Base-by-base conservation (phyloP, 169 alveolate genomes). In the Perkinsus olseni region DNA sequence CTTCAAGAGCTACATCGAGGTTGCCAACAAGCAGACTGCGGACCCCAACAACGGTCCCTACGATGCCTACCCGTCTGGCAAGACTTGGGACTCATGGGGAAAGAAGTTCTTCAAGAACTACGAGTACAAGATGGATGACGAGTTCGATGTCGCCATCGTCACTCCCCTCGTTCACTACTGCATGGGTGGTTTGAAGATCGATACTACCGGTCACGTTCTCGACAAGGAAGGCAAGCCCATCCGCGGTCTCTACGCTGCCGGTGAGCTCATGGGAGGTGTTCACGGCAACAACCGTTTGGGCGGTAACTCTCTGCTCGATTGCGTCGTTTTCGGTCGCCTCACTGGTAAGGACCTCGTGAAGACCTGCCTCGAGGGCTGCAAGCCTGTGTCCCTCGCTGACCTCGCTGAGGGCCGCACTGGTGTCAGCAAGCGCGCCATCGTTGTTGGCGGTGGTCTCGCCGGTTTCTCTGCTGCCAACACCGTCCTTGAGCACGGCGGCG, bases 211-310 rank as follows among this genome's bases (percentile, higher is more conserved):
- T 34, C 95, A 93, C 91, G 94, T 96, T 91, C 92, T 74, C 94
- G 91, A 91, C 91, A 92, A 48, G 48, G 91, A 93, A 91, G 94
- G 95, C 94, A 91, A 74, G 38, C 74, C 95, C 38, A 93, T 95
- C 74, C 94, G 94, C 6, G 96, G 96, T n/a, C 94, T 95, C 92
- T 95, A 93, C 92, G 96, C 95, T 0, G 96, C 96, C 0, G 96
- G 96, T 45, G 96, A 95, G 94, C 96, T 95, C 38, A 94, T 94
- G 31, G 96, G 97, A 20, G 97, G 97, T 20, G 93, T 95, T 37
- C 97, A 95, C 93, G 97, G 97, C 38, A 94, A 93, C 93, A 74
- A 93, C 50, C 94, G 96, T 37, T 91, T 95, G 40, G 94, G 96
- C 17, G 97, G 97, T 0, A 95, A 95, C 93, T 93, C 95, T 38